Evolutionary conservation across 2,329 filamentous ascomycete genomes (phyloP), one percentile per base, ranked within the genome.

Genomic region (Trichoderma sp.): DNA sequence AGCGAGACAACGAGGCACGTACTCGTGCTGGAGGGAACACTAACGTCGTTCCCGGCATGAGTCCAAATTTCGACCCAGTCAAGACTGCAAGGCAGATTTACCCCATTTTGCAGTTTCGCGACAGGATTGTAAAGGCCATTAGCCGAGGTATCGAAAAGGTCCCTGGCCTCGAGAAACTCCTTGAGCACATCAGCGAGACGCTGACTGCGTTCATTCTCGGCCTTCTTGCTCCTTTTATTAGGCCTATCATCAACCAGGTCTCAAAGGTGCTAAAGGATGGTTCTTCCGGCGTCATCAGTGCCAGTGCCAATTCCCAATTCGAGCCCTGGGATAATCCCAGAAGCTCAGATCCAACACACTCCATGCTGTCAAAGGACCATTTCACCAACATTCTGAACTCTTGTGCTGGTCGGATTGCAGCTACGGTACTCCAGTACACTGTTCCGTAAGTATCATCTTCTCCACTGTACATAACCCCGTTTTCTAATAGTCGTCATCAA

Each of bases 151-250:
- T 98, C 75, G 90, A 94, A 76, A 98, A 97, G 84, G 92, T 99
- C 50, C 96, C 96, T 0, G 95, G 95, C 0, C 86, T 99, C 4
- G 94, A 97, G 82, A 87, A 91, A 73, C 85, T 98, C n/a, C 90
- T 98, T 26, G 95, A 98, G 74, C 95, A 94, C 76, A 97, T 99
- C 77, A 93, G 92, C 70, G 96, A 99, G 83, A 95, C 93, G 1
- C 85, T 99, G 53, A 97, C 95, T 0, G 87, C 97, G 7, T 98
- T 98, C 79, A 89, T 99, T 65, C 88, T 99, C 73, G 95, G 94
- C 6, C 88, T 99, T 1, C 87, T 99, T 20, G 93, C 96, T 0
- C 96, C 96, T 0, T 98, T 97, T 80, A 88, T 99, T 73, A 90
- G 94, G 70, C 96, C 96, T 12, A 92, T 99, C 79, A 98, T 99